phyloP scores from a whole-genome alignment of 2,329 filamentous ascomycete genomes.

The Pseudogymnoascus sp. region DNA sequence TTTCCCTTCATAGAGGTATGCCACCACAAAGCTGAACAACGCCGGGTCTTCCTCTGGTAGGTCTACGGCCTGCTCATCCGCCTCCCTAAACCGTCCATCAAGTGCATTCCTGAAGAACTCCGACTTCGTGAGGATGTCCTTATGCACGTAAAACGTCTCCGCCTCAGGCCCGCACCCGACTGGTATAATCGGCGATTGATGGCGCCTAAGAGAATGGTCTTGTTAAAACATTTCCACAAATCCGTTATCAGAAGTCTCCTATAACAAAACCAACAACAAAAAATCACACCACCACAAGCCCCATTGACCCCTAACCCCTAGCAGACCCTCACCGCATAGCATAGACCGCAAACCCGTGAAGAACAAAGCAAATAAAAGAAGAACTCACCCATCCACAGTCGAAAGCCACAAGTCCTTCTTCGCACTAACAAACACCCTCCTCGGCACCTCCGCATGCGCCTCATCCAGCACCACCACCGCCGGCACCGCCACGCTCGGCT shows the following conservation, averaged over 20 bases:
- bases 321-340: neutral
- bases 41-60: slow-evolving; percentile 45
- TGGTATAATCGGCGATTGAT: slow-evolving; percentile 39
- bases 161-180: slow-evolving; percentile 39
- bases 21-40: slow-evolving; percentile 45
- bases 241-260: neutral
- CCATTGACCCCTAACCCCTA: neutral
- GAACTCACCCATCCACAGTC: slow-evolving; percentile 40
- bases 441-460: slow-evolving; percentile 26
- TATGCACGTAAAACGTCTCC: slow-evolving; percentile 43
- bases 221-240: slow-evolving; percentile 2
- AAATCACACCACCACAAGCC: slow-evolving; percentile 8
- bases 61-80: slow-evolving; percentile 39
- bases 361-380: neutral
- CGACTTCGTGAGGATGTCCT: slow-evolving; percentile 38
- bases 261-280: neutral
- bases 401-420: slow-evolving; percentile 43
- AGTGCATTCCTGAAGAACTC: slow-evolving; percentile 45
- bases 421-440: slow-evolving; percentile 32
- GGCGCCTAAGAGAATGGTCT: slow-evolving; percentile 31
- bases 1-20: slow-evolving; percentile 43
- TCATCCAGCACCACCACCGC: slow-evolving; percentile 35
- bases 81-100: slow-evolving; percentile 41
- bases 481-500: slow-evolving; percentile 32
- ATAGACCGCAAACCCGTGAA: neutral